These are phyloP conservation scores for Blastocystis sp. DNA, from an alignment of 352 stramenopile species.

Conservation along the genomic window DNA sequence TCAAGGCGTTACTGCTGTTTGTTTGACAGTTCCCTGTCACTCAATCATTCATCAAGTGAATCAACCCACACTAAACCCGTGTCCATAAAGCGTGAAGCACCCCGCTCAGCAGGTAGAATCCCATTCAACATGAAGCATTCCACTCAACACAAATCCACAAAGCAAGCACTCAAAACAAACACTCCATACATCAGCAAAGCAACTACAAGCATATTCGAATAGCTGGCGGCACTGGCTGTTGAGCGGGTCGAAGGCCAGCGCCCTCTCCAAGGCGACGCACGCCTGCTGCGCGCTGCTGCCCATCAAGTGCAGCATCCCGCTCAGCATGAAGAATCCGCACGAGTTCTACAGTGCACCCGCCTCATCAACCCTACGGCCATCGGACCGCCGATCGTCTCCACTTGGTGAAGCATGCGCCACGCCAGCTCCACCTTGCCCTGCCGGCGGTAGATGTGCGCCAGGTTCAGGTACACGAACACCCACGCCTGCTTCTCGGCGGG, in stretches of 20 bases:
- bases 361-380: neutral
- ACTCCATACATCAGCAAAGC: neutral
- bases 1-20: too few relatives aligned
- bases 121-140: too few relatives aligned
- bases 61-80: too few relatives aligned
- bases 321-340: neutral
- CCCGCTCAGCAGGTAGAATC: too few relatives aligned
- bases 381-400: neutral
- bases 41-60: too few relatives aligned
- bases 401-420: slow-evolving; percentile 10
- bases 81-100: too few relatives aligned
- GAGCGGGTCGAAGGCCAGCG: neutral
- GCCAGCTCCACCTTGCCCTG: slow-evolving; percentile 24
- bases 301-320: slow-evolving; percentile 9
- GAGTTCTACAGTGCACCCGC: neutral
- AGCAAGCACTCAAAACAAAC: neutral
- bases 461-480: slow-evolving; percentile 38
- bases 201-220: neutral
- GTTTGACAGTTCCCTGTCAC: too few relatives aligned
- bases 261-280: slow-evolving; percentile 15
- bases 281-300: slow-evolving; percentile 15
- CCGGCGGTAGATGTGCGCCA: slow-evolving; percentile 17
- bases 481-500: slow-evolving; percentile 29
- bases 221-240: slow-evolving; percentile 5
- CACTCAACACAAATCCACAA: too few relatives aligned